A percentile compares a stretch with the other conserved stretches of the same genome.
These are phyloP conservation scores for Phytomonas sp. DNA, from an alignment of 208 protist genomes.

Conservation along the genomic window DNA sequence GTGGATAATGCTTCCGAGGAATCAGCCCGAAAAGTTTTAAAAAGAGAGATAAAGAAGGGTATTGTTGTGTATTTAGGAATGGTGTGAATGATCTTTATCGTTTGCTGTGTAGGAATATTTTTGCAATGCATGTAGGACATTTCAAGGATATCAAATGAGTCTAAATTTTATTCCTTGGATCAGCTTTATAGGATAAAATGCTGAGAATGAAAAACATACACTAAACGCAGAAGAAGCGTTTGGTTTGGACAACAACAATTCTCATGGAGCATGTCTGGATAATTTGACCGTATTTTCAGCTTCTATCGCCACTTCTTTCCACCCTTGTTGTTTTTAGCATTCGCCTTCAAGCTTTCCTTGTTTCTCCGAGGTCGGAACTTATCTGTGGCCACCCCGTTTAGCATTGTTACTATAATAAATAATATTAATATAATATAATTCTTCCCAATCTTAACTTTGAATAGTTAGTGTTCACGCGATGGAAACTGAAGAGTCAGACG, in stretches of 20 bases:
- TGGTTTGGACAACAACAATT: neutral
- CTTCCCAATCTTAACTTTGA: neutral
- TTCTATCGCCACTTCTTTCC: constrained; percentile 6
- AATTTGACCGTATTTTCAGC: constrained; percentile 1
- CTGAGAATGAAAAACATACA: neutral
- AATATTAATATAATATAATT: neutral
- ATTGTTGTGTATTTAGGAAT: neutral
- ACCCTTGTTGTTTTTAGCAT: constrained; percentile 3
- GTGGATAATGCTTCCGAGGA: constrained; percentile 81
- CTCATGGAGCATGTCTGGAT: neutral
- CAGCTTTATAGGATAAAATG: neutral
- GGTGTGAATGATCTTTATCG: neutral
- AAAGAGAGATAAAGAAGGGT: neutral
- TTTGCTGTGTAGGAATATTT: neutral
- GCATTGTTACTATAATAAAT: neutral
- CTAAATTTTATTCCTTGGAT: neutral
- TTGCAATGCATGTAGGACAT: neutral
- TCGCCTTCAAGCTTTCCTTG: neutral
- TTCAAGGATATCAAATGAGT: neutral
- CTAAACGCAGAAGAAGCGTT: neutral
- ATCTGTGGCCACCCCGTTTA: neutral
- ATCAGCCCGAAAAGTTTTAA: constrained; percentile 84
- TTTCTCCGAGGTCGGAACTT: neutral
- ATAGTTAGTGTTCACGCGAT: neutral
- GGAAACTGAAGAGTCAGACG: constrained; percentile 11